Conservation (phyloP, 495 filamentous ascomycete genomes). For the Tuber indicum region DNA sequence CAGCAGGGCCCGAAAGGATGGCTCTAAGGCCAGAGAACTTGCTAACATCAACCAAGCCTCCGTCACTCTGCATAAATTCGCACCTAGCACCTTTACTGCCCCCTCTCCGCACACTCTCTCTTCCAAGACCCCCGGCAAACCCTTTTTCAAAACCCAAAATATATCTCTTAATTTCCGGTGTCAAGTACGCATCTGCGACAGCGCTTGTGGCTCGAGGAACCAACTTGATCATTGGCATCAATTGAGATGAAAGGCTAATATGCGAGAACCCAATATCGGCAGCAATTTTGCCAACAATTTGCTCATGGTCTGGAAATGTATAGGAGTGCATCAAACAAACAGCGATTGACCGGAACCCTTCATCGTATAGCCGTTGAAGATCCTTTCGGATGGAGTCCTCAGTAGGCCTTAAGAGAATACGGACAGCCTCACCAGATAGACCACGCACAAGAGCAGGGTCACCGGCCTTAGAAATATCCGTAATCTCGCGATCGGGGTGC, state of each 20-base stretch:
- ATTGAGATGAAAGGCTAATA: slow-evolving; percentile 64
- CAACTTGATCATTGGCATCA: slow-evolving; percentile 94
- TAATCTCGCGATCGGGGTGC: slow-evolving; percentile 61
- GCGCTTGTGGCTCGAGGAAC: slow-evolving; percentile 84
- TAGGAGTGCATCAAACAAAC: slow-evolving; percentile 79
- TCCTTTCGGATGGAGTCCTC: slow-evolving; percentile 50
- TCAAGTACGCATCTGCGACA: slow-evolving; percentile 92
- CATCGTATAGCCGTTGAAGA: slow-evolving; percentile 55
- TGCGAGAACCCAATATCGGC: slow-evolving; percentile 67
- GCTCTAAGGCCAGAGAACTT: slow-evolving; percentile 68
- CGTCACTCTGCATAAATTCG: slow-evolving; percentile 85
- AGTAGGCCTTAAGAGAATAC: slow-evolving; percentile 57
- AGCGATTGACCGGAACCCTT: slow-evolving; percentile 63
- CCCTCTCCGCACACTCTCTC: slow-evolving; percentile 56
- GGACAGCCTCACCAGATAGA: slow-evolving; percentile 62
- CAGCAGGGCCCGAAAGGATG: slow-evolving; percentile 73
- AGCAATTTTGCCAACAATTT: slow-evolving; percentile 60
- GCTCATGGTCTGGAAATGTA: slow-evolving; percentile 70
- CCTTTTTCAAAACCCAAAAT: slow-evolving; percentile 78
- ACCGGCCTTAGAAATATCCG: slow-evolving; percentile 45
- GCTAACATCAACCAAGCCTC: slow-evolving; percentile 68
- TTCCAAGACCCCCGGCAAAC: slow-evolving; percentile 64
- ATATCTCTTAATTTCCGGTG: slow-evolving; percentile 91
- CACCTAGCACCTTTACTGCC: slow-evolving; percentile 56
- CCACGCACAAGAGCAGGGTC: slow-evolving; percentile 57